Percentiles rank a stretch among this genome's conserved stretches.
Evolutionary conservation across 2,329 filamentous ascomycete genomes (phyloP).

Genomic region (Alternaria viburni): DNA sequence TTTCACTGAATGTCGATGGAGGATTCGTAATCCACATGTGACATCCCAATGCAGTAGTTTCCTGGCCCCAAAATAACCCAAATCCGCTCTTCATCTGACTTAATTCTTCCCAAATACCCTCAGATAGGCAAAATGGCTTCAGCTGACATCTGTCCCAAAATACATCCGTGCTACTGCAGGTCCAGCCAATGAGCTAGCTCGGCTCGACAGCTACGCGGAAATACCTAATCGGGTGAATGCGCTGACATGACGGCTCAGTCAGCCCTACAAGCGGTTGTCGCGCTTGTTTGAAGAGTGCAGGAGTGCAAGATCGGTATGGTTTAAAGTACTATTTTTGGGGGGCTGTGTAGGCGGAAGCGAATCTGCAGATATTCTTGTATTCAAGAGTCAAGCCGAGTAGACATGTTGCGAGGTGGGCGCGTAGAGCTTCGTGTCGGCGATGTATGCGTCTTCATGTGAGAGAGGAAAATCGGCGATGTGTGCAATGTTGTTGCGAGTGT

Average conservation of each 20-base stretch:
- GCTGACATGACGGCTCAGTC: constrained; percentile 18
- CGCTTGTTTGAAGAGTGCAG: constrained; percentile 25
- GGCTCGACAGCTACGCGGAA: not conserved
- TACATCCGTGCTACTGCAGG: not conserved
- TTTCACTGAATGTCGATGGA: not conserved
- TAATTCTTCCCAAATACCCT: constrained; percentile 5
- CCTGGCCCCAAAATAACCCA: constrained; percentile 21
- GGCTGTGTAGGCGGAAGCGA: constrained; percentile 13
- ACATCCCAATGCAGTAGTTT: not conserved
- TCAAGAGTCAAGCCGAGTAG: not conserved
- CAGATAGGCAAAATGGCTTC: not conserved
- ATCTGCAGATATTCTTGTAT: constrained; percentile 16
- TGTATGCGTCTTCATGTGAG: not conserved
- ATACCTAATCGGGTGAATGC: constrained; percentile 5
- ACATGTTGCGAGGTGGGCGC: constrained; percentile 16
- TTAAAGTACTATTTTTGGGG: constrained; percentile 37
- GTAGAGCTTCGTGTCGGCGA: constrained; percentile 6
- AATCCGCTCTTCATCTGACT: not conserved
- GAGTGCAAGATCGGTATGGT: not conserved
- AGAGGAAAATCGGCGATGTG: not conserved
- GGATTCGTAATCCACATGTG: not conserved
- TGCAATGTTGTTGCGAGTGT: not conserved
- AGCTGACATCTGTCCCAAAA: constrained; percentile 14
- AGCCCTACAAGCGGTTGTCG: constrained; percentile 41
- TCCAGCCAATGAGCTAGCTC: not conserved